These are phyloP conservation scores for Juncus effusus DNA, from an alignment of 176 grass and related monocot genomes.

Conservation along the genomic window DNA sequence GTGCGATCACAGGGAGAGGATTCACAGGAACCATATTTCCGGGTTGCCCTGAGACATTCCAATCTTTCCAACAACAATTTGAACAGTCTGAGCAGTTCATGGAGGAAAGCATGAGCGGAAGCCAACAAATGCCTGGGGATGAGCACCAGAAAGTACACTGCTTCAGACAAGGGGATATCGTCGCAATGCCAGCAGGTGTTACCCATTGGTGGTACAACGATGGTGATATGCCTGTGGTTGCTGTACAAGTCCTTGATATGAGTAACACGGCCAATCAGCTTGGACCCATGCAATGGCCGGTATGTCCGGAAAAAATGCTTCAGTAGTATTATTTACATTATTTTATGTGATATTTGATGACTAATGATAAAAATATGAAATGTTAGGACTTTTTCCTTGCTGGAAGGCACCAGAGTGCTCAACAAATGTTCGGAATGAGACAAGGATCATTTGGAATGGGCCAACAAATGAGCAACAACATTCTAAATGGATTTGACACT, in stretches of 20 bases:
- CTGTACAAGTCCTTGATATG: slow-evolving; percentile 23
- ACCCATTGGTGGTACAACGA: slow-evolving; percentile 32
- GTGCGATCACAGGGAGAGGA: slow-evolving; percentile 26
- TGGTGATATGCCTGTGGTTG: slow-evolving; percentile 17
- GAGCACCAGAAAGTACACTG: not conserved
- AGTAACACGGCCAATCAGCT: slow-evolving; percentile 32
- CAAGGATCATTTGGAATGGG: not conserved
- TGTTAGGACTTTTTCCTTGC: slow-evolving; percentile 35
- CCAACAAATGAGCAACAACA: not conserved
- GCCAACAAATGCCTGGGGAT: slow-evolving; percentile 24
- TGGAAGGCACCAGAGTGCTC: slow-evolving; percentile 5
- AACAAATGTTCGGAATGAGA: not conserved
- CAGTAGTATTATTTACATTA: not conserved
- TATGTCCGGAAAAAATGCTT: not conserved
- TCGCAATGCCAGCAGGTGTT: slow-evolving; percentile 25
- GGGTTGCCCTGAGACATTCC: slow-evolving; percentile 20
- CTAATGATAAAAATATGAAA: not conserved
- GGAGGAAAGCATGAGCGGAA: not conserved
- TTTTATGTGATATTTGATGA: not conserved
- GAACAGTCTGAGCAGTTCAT: slow-evolving; percentile 10
- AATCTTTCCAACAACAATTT: slow-evolving; percentile 23
- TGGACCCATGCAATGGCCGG: slow-evolving; percentile 7
- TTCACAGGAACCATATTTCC: not conserved
- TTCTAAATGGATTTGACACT: too few species aligned
- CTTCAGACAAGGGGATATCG: slow-evolving; percentile 20